These are phyloP conservation scores for Thielaviopsis cerberus DNA, from an alignment of 2,329 filamentous ascomycete genomes.

Conservation along the genomic window DNA sequence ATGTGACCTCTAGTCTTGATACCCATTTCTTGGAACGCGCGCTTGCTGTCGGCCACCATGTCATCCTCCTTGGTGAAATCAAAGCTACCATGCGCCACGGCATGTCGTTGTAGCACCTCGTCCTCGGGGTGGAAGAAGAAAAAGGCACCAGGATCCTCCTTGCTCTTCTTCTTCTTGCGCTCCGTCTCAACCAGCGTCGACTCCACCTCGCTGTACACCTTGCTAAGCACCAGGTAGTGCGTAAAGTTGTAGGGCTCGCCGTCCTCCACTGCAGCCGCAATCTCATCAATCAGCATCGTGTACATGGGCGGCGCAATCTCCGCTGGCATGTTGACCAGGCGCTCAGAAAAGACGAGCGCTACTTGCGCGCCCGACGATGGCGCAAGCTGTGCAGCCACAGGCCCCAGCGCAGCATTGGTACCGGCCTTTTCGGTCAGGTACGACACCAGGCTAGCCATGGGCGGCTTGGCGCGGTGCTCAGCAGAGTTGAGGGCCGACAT, in stretches of 20 bases:
- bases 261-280: slow-evolving; percentile 72
- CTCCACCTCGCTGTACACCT: slow-evolving; percentile 77
- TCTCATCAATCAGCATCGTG: slow-evolving; percentile 80
- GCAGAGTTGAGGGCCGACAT: slow-evolving; percentile 71
- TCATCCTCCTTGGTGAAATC: slow-evolving; percentile 69
- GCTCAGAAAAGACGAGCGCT: slow-evolving; percentile 76
- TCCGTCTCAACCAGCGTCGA: slow-evolving; percentile 48
- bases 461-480: slow-evolving; percentile 57
- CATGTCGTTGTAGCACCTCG: slow-evolving; percentile 65
- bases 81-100: slow-evolving; percentile 49
- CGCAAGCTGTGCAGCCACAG: slow-evolving; percentile 19
- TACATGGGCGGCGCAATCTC: slow-evolving; percentile 90
- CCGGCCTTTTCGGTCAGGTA: slow-evolving; percentile 48
- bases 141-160: slow-evolving; percentile 23
- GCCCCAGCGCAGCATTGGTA: slow-evolving; percentile 32
- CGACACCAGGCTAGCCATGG: slow-evolving; percentile 48
- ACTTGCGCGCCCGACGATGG: slow-evolving; percentile 36
- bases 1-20: slow-evolving; percentile 68
- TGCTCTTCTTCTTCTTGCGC: slow-evolving; percentile 36
- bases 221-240: slow-evolving; percentile 80
- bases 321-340: slow-evolving; percentile 89
- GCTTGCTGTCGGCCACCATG: slow-evolving; percentile 70
- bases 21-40: slow-evolving; percentile 85
- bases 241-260: slow-evolving; percentile 84
- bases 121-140: slow-evolving; percentile 97